These are phyloP conservation scores for Trypanosoma scelopori DNA, from an alignment of 208 protist species.

Conservation along the genomic window DNA sequence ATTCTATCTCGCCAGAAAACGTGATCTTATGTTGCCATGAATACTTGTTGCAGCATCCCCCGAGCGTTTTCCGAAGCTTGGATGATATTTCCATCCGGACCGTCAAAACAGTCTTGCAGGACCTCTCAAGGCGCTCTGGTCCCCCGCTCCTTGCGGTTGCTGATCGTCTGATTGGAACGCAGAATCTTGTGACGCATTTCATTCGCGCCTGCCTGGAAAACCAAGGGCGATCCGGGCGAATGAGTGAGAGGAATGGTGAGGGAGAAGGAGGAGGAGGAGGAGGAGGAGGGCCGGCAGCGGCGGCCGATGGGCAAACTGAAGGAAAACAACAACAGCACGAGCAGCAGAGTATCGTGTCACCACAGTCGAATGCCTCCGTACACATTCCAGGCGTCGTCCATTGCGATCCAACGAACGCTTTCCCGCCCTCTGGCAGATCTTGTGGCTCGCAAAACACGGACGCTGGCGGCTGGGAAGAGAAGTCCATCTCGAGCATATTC, in stretches of 20 bases:
- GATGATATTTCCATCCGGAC: constrained; percentile 88
- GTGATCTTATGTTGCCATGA: constrained; percentile 83
- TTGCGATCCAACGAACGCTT: not conserved
- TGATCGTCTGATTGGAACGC: constrained; percentile 57
- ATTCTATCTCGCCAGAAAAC: constrained; percentile 67
- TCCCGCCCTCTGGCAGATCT: not conserved
- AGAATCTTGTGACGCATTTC: constrained; percentile 86
- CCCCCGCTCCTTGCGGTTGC: constrained; percentile 47
- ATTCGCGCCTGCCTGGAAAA: constrained; percentile 82
- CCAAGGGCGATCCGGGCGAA: constrained; percentile 24
- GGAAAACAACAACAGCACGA: not conserved
- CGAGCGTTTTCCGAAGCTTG: constrained; percentile 79
- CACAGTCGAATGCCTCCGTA: not conserved
- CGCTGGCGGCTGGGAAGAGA: constrained; percentile 18
- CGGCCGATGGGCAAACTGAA: not conserved
- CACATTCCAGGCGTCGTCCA: not conserved
- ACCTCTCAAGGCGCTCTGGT: constrained; percentile 50
- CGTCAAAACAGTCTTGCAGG: constrained; percentile 88
- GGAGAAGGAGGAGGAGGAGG: too few relatives aligned
- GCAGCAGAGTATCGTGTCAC: not conserved
- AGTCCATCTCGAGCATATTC: constrained; percentile 61
- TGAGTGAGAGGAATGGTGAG: not conserved
- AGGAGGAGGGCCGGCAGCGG: too few relatives aligned
- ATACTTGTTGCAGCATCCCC: constrained; percentile 87
- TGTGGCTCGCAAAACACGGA: not conserved